Base-by-base conservation (phyloP, 768 basidiomycete species). In the Hebeloma cylindrosporum region DNA sequence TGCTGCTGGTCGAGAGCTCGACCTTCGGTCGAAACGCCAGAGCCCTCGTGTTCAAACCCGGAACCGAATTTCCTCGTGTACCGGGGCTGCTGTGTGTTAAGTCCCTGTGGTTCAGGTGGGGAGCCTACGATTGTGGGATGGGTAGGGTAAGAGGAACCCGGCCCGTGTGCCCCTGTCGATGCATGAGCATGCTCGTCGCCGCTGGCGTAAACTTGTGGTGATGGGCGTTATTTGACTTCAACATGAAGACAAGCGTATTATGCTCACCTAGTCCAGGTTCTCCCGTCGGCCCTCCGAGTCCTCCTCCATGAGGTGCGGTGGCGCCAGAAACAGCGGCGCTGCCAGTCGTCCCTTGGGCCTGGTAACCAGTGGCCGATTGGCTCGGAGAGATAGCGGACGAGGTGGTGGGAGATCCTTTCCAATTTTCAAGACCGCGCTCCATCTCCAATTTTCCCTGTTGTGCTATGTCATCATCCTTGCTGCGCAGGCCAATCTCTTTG, bases 361-460 rank as follows among this genome's bases (percentile, higher is more conserved):
- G n/a, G n/a, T n/a, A 11, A n/a, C 27, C 34, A 8, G 25, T 29
- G 18, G 6, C 28, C n/a, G n/a, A n/a, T n/a, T n/a, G n/a, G 27
- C 31, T 21, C 27, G 34, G 2, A 22, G 34, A 18, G 13, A 48
- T 36, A 21, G 28, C 36, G 20, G 31, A 20, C 14, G 42, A n/a
- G 7, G 42, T 22, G 8, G 28, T 20, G 8, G 37, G 18, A 33
- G 38, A 35, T 16, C 59, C 51, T 35, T 42, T 58, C 21, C 65
- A 31, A 17, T 57, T 61, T 1, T 63, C 66, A 27, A 74, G 32
- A 0, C 75, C 77, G 23, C 63, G 55, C 43, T 73, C 59, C 8
- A 68, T 54, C 48, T 79, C 74, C 22, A 60, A 23, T 14, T 67
- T 62, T 1, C 77, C 77, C 32, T 65, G 57, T 4, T 54, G 32